These are phyloP conservation scores for Cyclanthera cordifolia DNA, from an alignment of 306 rosid species.

Conservation along the genomic window DNA sequence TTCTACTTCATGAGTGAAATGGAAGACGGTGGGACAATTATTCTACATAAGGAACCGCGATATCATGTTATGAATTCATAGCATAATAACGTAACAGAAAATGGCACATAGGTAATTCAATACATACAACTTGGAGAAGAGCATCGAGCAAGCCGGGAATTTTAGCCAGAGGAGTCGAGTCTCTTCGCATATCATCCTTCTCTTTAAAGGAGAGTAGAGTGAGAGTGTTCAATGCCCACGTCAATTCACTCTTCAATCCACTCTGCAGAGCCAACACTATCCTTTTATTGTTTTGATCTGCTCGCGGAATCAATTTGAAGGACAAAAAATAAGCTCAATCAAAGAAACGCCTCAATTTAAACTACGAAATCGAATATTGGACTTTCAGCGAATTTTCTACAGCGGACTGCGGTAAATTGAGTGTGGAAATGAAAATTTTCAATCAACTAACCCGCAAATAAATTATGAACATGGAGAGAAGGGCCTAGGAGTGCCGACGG, in stretches of 20 bases:
- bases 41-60: too few relatives aligned
- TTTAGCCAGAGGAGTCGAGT: slow-evolving; percentile 68
- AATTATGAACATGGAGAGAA: slow-evolving; percentile 80
- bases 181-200: slow-evolving; percentile 84
- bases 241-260: slow-evolving; percentile 90
- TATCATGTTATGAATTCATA: background rate
- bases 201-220: slow-evolving; percentile 85
- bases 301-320: background rate
- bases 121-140: slow-evolving; percentile 85
- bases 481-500: slow-evolving; percentile 85
- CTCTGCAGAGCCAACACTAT: slow-evolving; percentile 91
- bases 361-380: background rate
- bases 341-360: background rate
- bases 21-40: background rate
- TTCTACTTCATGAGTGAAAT: background rate
- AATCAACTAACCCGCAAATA: slow-evolving; percentile 71
- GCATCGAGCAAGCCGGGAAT: slow-evolving; percentile 95
- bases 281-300: slow-evolving; percentile 91
- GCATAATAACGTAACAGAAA: background rate
- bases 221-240: slow-evolving; percentile 90
- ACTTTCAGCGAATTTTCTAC: background rate
- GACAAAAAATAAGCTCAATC: background rate
- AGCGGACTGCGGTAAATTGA: background rate
- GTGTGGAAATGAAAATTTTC: background rate
- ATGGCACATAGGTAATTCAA: background rate